Evolutionary conservation across 257 asterid genomes (phyloP), one percentile per base, ranked within the genome.

Genomic region (Orobanche coerulescens): DNA sequence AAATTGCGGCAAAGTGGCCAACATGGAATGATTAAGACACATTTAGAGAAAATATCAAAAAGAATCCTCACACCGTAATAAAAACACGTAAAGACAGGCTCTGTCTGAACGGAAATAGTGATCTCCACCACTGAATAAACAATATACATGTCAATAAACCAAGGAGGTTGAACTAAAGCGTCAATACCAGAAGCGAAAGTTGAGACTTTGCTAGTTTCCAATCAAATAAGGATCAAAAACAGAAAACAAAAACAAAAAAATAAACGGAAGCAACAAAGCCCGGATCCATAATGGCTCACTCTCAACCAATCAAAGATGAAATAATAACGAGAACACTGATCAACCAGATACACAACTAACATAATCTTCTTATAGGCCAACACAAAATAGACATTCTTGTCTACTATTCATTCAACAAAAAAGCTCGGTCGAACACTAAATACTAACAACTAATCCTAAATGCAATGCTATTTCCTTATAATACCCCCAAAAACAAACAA

Each of bases 401-500:
- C 36, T 9, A 22, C 6, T 3, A 30, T 13, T 37, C 12, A 36
- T 60, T 14, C 2, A 13, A 30, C 31, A 31, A 24, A 59, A 10
- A 24, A 10, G 54, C 39, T 20, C 56, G 26, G 47, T 13, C 58
- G 30, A 30, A 20, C 25, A 58, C 55, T 14, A 23, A 11, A 66
- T 10, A 44, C 30, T 28, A 59, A 51, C 48, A 49, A 37, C 23
- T 13, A 46, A 62, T 0, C 44, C 40, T 61, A 56, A 63, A 20
- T 28, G 33, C 39, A 13, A 56, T 19, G 42, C 53, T 13, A 46
- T 18, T 18, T 28, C 62, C 67, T 14, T 22, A 1, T 49, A 25
- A 36, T 30, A 58, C 54, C 25, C 6, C 3, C 5, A 15, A 15
- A 44, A 42, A 64, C 20, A 68, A 66, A 26, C 34, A 73, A 11